These are phyloP conservation scores for Thermoascus crustaceus DNA, from an alignment of 2,329 filamentous ascomycete genomes.

Conservation along the genomic window DNA sequence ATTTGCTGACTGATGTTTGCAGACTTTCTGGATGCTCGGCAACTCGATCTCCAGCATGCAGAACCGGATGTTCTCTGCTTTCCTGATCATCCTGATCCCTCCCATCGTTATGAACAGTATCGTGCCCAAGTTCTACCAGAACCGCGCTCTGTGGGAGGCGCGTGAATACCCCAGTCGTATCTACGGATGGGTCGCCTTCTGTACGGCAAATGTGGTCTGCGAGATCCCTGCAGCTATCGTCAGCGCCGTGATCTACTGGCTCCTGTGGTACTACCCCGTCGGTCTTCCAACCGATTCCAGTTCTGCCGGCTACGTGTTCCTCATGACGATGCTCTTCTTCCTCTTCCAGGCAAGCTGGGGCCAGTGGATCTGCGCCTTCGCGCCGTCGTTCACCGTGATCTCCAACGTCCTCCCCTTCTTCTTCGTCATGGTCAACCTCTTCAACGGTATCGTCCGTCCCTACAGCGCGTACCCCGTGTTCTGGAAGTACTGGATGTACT, in stretches of 20 bases:
- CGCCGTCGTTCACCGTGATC: constrained; percentile 70
- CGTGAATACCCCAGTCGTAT: constrained; percentile 66
- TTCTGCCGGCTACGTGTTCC: constrained; percentile 64
- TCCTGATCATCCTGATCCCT: constrained; percentile 58
- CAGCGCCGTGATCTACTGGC: constrained; percentile 58
- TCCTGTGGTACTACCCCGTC: constrained; percentile 68
- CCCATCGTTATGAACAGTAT: constrained; percentile 65
- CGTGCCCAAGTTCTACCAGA: constrained; percentile 69
- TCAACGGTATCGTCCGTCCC: constrained; percentile 69
- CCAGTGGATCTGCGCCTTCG: constrained; percentile 78
- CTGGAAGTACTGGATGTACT: constrained; percentile 66
- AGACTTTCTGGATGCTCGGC: constrained; percentile 63
- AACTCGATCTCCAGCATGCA: constrained; percentile 61
- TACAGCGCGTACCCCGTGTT: constrained; percentile 59
- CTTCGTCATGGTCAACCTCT: constrained; percentile 67
- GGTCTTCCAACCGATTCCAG: constrained; percentile 59
- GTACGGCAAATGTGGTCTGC: constrained; percentile 61
- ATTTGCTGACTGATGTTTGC: constrained; percentile 4
- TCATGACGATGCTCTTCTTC: constrained; percentile 72
- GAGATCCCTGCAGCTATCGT: constrained; percentile 66
- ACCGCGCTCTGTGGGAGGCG: constrained; percentile 63
- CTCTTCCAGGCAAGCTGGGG: constrained; percentile 69
- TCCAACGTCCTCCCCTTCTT: constrained; percentile 70
- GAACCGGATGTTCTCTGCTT: constrained; percentile 67
- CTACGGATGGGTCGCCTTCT: constrained; percentile 71